Evolutionary conservation across 1,284 basidiomycete species (phyloP).

Genomic region (Mycosarcoma mackinlayi): DNA sequence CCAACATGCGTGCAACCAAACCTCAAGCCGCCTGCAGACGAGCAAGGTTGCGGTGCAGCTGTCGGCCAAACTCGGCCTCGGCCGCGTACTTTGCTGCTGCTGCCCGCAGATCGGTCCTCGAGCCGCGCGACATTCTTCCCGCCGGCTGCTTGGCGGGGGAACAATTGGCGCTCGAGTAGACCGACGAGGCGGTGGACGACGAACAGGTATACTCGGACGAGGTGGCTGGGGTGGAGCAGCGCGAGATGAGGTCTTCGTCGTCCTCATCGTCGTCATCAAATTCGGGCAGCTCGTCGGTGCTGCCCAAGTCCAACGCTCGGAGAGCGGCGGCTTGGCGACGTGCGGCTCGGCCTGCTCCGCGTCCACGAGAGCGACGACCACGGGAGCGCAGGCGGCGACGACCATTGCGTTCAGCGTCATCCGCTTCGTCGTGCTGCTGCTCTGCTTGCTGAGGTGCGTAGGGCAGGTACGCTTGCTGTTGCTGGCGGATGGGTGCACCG

Average conservation of each 20-base stretch:
- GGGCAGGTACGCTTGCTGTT: background rate
- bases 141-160: conserved; percentile 6
- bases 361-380: conserved; percentile 50
- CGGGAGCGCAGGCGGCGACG: conserved; percentile 44
- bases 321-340: conserved; percentile 54
- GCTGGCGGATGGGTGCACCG: conserved; percentile 3
- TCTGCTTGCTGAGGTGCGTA: background rate
- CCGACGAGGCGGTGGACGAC: conserved; percentile 6
- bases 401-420: background rate
- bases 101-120: conserved; percentile 1
- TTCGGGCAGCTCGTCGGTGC: conserved; percentile 27
- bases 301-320: conserved; percentile 20
- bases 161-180: conserved; percentile 18
- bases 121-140: background rate
- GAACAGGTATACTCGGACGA: conserved; percentile 21
- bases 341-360: conserved; percentile 56
- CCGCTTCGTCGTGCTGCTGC: conserved; percentile 1
- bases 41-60: background rate
- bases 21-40: conserved; percentile 6
- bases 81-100: background rate
- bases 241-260: conserved; percentile 15
- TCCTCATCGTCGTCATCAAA: conserved; percentile 8
- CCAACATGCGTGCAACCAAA: background rate
- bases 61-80: conserved; percentile 5
- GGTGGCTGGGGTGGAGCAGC: conserved; percentile 29